Conservation (phyloP, 495 filamentous ascomycete species). For the Xylaria longipes region DNA sequence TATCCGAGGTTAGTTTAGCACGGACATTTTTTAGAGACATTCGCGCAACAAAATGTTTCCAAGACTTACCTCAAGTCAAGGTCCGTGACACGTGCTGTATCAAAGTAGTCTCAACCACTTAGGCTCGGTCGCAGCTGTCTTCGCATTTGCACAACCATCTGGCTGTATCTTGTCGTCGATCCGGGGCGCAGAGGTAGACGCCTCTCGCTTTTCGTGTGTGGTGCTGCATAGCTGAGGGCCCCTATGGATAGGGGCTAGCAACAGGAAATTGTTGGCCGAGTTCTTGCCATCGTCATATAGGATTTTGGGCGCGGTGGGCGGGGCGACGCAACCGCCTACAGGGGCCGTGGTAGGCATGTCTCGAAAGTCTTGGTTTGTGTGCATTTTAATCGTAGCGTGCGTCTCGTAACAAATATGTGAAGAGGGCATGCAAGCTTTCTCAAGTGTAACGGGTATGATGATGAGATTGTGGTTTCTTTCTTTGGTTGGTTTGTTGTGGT, state of each 20-base stretch:
- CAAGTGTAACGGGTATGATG: neutral
- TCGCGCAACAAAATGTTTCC: neutral
- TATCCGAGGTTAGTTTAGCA: neutral
- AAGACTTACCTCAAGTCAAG: neutral
- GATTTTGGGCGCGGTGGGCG: neutral
- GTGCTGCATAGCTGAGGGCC: neutral
- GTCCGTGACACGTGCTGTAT: neutral
- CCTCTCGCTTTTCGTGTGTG: neutral
- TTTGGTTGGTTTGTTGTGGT: neutral
- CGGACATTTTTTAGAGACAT: neutral
- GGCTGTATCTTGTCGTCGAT: neutral
- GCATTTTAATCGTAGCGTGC: neutral
- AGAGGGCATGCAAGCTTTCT: neutral
- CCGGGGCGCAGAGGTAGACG: neutral
- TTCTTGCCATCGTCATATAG: neutral
- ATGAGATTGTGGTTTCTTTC: neutral
- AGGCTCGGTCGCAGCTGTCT: neutral
- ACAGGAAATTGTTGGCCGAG: neutral
- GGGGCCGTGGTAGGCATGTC: neutral
- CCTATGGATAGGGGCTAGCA: neutral
- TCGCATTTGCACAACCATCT: neutral
- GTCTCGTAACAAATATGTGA: neutral
- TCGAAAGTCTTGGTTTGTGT: neutral
- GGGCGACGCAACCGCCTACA: too few species aligned
- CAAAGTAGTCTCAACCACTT: neutral